A percentile compares a stretch with the other conserved stretches of the same genome.
phyloP scores from a whole-genome alignment of 2,329 filamentous ascomycete species.

The Fusarium sp. region DNA sequence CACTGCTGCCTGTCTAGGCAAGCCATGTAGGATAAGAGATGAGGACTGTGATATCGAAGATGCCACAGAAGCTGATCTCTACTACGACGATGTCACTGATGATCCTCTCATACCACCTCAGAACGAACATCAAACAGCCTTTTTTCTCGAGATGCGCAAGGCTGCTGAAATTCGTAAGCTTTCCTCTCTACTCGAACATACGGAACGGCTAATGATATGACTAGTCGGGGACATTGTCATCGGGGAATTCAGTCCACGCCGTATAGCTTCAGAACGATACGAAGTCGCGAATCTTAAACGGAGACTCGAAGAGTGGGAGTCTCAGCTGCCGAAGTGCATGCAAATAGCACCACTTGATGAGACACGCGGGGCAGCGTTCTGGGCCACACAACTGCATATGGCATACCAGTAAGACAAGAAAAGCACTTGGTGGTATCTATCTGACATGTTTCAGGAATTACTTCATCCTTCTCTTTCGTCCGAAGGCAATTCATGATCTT shows the following conservation, averaged over 20 bases:
- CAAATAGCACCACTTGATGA: constrained; percentile 13
- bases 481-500: not conserved
- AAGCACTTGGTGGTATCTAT: fast-evolving
- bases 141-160: constrained; percentile 24
- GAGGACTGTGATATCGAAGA: constrained; percentile 38
- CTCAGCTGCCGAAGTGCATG: constrained; percentile 7
- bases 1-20: constrained; percentile 26
- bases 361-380: constrained; percentile 18
- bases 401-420: constrained; percentile 27
- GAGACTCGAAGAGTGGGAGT: constrained; percentile 24
- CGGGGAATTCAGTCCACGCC: constrained; percentile 33
- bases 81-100: constrained; percentile 14
- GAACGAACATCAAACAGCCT: constrained; percentile 23
- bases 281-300: not conserved
- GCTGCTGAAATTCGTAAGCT: constrained; percentile 19
- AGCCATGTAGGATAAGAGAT: constrained; percentile 35
- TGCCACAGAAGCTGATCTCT: constrained; percentile 15
- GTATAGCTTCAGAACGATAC: constrained; percentile 3
- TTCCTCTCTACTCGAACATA: fast-evolving
- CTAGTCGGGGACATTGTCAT: constrained; percentile 37
- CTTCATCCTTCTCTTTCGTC: constrained; percentile 28
- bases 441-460: constrained; percentile 1
- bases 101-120: constrained; percentile 6
- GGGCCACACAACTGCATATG: constrained; percentile 29
- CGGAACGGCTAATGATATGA: fast-evolving